Evolutionary conservation across 2,329 filamentous ascomycete species (phyloP).

Genomic region (Colletotrichum sp.): DNA sequence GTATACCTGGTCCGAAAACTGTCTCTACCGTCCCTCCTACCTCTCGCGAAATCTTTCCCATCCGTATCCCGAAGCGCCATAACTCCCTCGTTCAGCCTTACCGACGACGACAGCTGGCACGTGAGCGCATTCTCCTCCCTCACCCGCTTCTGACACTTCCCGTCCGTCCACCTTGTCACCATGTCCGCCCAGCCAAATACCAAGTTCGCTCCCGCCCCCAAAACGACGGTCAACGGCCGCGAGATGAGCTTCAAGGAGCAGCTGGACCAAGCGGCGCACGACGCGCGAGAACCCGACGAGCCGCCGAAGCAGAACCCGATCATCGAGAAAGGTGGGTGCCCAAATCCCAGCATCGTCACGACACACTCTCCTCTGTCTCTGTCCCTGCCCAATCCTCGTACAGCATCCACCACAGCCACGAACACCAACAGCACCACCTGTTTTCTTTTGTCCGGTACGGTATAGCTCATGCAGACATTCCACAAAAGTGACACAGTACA

Average conservation of each 20-base stretch:
- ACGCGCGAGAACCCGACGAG: conserved; percentile 31
- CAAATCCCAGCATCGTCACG: neutral
- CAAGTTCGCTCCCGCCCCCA: conserved; percentile 13
- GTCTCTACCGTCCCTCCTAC: neutral
- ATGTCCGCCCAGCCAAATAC: conserved; percentile 13
- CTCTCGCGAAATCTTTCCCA: neutral
- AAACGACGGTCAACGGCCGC: conserved; percentile 4
- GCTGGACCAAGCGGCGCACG: conserved; percentile 47
- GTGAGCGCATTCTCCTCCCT: neutral
- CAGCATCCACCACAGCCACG: neutral
- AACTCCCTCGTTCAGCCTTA: neutral
- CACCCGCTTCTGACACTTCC: neutral
- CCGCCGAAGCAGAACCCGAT: conserved; percentile 37
- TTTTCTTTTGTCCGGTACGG: neutral
- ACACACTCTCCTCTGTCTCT: neutral
- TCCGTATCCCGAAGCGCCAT: neutral
- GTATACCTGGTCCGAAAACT: neutral
- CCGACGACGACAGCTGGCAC: neutral
- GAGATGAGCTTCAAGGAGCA: conserved; percentile 46
- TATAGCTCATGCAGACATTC: conserved; percentile 4
- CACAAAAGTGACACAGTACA: conserved; percentile 45
- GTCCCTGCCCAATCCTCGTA: neutral
- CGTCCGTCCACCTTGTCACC: neutral
- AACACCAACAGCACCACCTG: neutral
- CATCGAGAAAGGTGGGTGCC: conserved; percentile 47